These are phyloP conservation scores for Coelastrella sp. DNA, from an alignment of 139 green algal species.

Conservation along the genomic window DNA sequence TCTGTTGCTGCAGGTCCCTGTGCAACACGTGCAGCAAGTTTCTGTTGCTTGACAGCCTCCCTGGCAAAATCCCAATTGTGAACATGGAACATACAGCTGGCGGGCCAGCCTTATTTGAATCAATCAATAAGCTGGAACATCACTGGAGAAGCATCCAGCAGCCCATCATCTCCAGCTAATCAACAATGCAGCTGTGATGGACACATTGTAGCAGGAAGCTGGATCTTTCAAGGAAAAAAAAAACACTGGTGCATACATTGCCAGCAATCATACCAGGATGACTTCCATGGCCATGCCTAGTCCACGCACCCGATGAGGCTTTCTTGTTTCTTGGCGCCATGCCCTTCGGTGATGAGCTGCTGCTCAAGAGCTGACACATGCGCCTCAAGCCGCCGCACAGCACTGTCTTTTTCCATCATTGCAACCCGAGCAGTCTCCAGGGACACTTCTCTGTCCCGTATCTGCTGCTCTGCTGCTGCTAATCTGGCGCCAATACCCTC, in stretches of 20 bases:
- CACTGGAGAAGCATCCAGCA: too few species aligned
- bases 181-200: background rate
- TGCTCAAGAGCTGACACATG: slow-evolving; percentile 18
- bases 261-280: background rate
- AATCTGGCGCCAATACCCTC: slow-evolving; percentile 22
- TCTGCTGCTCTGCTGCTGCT: slow-evolving; percentile 17
- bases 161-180: too few species aligned
- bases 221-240: background rate
- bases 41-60: too few species aligned
- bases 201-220: background rate
- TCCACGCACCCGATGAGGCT: background rate
- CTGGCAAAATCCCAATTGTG: too few species aligned
- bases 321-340: slow-evolving; percentile 11
- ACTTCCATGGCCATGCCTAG: background rate
- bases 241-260: too few species aligned
- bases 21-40: background rate
- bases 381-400: slow-evolving; percentile 22
- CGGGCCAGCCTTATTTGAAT: background rate
- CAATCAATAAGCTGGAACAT: too few species aligned
- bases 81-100: background rate
- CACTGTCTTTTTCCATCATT: slow-evolving; percentile 35
- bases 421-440: slow-evolving; percentile 11
- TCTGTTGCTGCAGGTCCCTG: slow-evolving; percentile 22
- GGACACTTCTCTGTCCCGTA: background rate
- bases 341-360: background rate